A percentile compares a stretch with the other conserved stretches of the same genome.
Evolutionary conservation across 176 grass and related monocot genomes (phyloP).

Genomic region (Themeda triandra): DNA sequence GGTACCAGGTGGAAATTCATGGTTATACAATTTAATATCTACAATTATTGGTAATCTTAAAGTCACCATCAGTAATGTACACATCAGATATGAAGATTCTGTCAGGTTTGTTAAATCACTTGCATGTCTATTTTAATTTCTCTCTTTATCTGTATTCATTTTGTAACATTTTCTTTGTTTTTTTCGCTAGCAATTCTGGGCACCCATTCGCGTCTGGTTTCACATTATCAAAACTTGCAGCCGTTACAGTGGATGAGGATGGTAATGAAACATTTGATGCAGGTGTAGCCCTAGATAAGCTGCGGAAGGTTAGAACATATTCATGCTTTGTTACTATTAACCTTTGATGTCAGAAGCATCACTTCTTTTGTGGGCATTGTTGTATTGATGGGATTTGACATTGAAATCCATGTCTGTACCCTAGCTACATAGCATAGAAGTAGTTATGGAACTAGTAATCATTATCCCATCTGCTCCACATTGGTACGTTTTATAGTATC

Average conservation of each 20-base stretch:
- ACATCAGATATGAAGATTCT: conserved; percentile 98
- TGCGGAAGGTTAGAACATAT: conserved; percentile 70
- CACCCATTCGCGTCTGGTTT: conserved; percentile 88
- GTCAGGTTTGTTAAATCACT: conserved; percentile 54
- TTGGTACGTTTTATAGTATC: neutral
- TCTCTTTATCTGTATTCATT: conserved; percentile 12
- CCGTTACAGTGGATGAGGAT: conserved; percentile 86
- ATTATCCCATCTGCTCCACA: neutral
- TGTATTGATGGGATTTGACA: neutral
- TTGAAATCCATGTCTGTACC: neutral
- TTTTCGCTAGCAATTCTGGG: conserved; percentile 65
- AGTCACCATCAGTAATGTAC: conserved; percentile 96
- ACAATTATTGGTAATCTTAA: conserved; percentile 98
- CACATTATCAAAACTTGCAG: conserved; percentile 95
- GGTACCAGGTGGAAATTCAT: conserved; percentile 73
- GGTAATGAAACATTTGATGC: conserved; percentile 98
- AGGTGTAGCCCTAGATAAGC: conserved; percentile 93
- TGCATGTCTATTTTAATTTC: conserved; percentile 15
- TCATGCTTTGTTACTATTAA: neutral
- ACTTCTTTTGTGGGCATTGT: neutral
- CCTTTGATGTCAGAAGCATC: neutral
- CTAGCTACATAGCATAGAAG: neutral
- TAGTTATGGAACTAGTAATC: neutral
- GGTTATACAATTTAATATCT: conserved; percentile 82
- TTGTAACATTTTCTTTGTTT: conserved; percentile 8